phyloP scores from a whole-genome alignment of 192 early-diverging fungal species.

The Entophlyctis luteolus region DNA sequence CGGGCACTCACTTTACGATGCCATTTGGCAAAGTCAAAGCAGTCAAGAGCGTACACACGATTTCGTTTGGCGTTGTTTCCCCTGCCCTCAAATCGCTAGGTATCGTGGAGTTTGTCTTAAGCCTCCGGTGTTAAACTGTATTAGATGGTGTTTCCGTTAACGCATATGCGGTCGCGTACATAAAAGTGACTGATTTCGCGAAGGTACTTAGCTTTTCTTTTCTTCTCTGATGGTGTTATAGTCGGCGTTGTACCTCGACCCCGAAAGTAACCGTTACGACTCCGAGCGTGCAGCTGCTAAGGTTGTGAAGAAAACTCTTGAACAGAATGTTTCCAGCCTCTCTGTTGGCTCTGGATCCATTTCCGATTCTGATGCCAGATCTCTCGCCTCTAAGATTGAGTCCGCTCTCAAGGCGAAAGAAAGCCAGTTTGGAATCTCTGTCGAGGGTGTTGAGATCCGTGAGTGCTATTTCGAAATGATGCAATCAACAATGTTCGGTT shows the following conservation, averaged over 20 bases:
- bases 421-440: constrained; percentile 40
- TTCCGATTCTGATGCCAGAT: constrained; percentile 27
- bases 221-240: constrained; percentile 8
- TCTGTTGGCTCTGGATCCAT: constrained; percentile 27
- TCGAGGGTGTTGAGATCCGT: constrained; percentile 48
- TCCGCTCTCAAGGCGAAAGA: constrained; percentile 34
- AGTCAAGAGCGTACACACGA: constrained; percentile 42
- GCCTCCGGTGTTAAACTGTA: not conserved
- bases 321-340: constrained; percentile 37
- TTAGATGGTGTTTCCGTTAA: constrained; percentile 45
- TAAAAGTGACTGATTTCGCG: constrained; percentile 44
- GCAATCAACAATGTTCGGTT: too few relatives aligned
- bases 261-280: constrained; percentile 48
- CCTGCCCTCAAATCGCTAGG: constrained; percentile 35
- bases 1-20: constrained; percentile 40
- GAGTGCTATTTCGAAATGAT: constrained; percentile 17
- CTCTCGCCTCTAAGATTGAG: constrained; percentile 40
- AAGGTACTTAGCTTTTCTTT: constrained; percentile 28
- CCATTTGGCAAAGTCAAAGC: constrained; percentile 45
- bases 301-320: constrained; percentile 37
- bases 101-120: not conserved
- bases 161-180: constrained; percentile 48
- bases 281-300: constrained; percentile 54
- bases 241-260: constrained; percentile 50
- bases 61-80: constrained; percentile 44